Evolutionary conservation across 2,329 filamentous ascomycete genomes (phyloP), one percentile per base, ranked within the genome.

Genomic region (Hawksworthiomyces lignivorus): DNA sequence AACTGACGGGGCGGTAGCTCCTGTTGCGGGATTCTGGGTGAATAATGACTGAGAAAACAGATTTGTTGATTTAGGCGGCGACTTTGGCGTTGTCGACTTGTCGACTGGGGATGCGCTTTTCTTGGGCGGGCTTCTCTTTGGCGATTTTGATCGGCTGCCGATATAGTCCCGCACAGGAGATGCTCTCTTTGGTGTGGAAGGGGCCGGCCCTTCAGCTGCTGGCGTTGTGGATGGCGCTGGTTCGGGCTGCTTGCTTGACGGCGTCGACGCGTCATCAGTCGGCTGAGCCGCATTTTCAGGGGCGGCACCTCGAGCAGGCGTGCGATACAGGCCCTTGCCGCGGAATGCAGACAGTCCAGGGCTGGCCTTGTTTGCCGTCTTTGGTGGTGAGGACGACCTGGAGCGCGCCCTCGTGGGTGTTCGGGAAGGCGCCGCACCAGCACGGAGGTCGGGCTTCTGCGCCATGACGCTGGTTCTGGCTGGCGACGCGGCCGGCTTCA

Each of bases 1-100:
- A 37, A 84, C 70, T 15, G 70, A 74, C 12, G 84, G 82, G 1
- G 79, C 82, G 15, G 71, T 69, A 26, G 67, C 56, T 4, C 79
- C 79, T 5, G 73, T 78, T 17, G 58, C 59, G 4, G 62, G 60
- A 53, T 76, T 67, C 30, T 72, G 65, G 20, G 71, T 71, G 51
- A 82, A 83, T 2, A 82, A 57, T 19, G 56, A 59, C 52, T 67
- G 59, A 3, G 40, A 39, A 12, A 43, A 31, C 3, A 11, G 14
- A 3, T 20, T 18, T 11, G 33, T n/a, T 24, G 55, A 56, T 54
- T 67, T 59, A 7, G 41, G 35, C 12, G 41, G 39, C 6, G 38
- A 34, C n/a, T 60, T 56, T 15, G 38, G 44, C 0, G 54, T 52
- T 34, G 57, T 58, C 18, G 55, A 49, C 48, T 53, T 59, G 6